Percentiles rank a stretch among this genome's conserved stretches.
These are phyloP conservation scores for Effrenium voratum DNA, from an alignment of 73 alveolate genomes.

Conservation along the genomic window DNA sequence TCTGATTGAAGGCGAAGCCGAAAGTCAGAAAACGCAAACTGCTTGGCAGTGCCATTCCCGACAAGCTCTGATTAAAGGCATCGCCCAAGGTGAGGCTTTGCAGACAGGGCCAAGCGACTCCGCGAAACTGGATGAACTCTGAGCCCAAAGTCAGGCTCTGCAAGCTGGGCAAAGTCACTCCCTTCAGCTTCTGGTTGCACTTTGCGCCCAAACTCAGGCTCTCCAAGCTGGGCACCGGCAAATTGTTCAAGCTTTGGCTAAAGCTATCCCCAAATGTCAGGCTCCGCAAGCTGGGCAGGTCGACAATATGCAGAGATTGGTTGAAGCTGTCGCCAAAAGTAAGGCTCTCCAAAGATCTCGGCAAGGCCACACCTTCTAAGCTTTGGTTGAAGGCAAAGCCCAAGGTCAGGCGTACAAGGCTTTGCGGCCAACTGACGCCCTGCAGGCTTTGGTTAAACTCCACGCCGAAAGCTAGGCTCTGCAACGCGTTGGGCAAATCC, in stretches of 20 bases:
- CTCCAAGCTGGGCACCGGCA: background rate
- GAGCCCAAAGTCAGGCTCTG: background rate
- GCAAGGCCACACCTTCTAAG: background rate
- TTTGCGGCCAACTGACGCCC: background rate
- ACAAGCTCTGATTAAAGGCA: background rate
- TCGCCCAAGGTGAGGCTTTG: background rate
- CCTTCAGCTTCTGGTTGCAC: background rate
- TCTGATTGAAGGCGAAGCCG: background rate
- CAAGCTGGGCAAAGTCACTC: background rate
- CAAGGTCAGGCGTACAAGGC: background rate
- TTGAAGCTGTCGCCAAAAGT: background rate
- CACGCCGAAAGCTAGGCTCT: background rate
- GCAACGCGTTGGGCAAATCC: background rate
- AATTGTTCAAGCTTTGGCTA: background rate
- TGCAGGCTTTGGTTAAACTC: background rate
- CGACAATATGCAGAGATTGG: background rate
- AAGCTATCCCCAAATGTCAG: background rate
- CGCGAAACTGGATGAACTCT: background rate
- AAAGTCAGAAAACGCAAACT: background rate
- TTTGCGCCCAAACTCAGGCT: background rate
- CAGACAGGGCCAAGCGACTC: background rate
- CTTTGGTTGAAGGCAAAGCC: background rate
- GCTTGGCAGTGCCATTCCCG: background rate
- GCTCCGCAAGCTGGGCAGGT: background rate
- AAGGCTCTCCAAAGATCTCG: background rate